phyloP scores from a whole-genome alignment of 2,329 filamentous ascomycete genomes.

The Venturia nashicola region DNA sequence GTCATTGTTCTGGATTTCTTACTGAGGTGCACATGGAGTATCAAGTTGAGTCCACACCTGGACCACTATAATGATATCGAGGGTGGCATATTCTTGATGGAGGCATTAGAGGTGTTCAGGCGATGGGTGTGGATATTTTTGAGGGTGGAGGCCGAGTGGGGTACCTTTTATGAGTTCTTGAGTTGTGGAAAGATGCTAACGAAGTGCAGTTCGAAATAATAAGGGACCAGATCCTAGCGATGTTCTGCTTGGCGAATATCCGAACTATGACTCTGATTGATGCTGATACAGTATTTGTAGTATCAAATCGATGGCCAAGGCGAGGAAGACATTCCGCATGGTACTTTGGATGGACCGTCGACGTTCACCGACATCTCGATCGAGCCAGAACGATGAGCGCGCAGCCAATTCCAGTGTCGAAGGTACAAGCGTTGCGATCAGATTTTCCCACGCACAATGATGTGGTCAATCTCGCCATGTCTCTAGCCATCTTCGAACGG shows the following conservation, averaged over 20 bases:
- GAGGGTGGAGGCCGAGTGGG: constrained; percentile 87
- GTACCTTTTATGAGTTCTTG: neutral
- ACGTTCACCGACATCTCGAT: neutral
- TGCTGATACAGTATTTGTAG: neutral
- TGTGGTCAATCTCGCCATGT: neutral
- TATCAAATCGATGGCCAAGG: neutral
- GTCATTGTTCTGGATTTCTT: constrained; percentile 69
- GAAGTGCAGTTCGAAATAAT: constrained; percentile 37
- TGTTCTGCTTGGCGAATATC: constrained; percentile 61
- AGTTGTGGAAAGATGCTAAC: neutral
- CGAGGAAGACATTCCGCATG: neutral
- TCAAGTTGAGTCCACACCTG: constrained; percentile 73
- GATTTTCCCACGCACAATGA: neutral
- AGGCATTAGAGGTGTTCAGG: constrained; percentile 74
- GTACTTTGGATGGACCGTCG: neutral
- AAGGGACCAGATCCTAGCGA: constrained; percentile 50
- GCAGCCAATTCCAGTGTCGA: neutral
- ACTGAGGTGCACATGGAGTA: constrained; percentile 79
- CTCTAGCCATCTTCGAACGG: neutral
- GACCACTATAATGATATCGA: constrained; percentile 80
- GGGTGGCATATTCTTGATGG: constrained; percentile 75
- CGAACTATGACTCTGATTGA: constrained; percentile 40
- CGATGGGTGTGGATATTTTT: constrained; percentile 98
- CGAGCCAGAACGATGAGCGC: neutral
- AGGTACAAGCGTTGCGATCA: neutral